Percentiles rank a stretch among this genome's conserved stretches.
Evolutionary conservation across 495 filamentous ascomycete genomes (phyloP).

Genomic region (Halenospora varia): DNA sequence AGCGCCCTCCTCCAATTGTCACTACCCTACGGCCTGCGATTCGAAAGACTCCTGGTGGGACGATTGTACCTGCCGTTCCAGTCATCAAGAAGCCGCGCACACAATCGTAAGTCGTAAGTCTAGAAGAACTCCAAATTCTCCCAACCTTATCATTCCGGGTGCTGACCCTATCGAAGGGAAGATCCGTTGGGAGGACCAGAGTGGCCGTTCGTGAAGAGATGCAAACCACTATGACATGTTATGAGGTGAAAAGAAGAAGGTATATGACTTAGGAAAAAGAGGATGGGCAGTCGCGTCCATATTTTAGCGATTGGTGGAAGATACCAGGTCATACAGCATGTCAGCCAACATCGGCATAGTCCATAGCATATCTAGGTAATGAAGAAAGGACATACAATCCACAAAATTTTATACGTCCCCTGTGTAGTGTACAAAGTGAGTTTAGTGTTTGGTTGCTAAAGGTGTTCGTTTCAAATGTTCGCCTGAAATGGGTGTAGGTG

Average conservation of each 20-base stretch:
- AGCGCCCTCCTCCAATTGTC: slow-evolving; percentile 5
- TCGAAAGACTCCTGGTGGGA: neutral
- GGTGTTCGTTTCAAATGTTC: too few species aligned
- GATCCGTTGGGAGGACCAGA: slow-evolving; percentile 2
- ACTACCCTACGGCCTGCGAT: neutral
- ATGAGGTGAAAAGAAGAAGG: neutral
- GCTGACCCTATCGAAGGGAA: neutral
- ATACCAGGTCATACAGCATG: neutral
- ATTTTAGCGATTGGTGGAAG: neutral
- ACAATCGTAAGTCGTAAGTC: slow-evolving; percentile 26
- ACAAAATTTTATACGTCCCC: too few species aligned
- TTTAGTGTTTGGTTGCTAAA: too few species aligned
- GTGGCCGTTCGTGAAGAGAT: slow-evolving; percentile 13
- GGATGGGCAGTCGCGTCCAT: neutral
- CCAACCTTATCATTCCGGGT: neutral
- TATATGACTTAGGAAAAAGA: neutral
- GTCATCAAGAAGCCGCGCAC: slow-evolving; percentile 2
- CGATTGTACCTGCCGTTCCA: slow-evolving; percentile 14
- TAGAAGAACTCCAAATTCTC: too few species aligned
- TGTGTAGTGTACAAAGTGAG: too few species aligned
- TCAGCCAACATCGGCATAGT: neutral
- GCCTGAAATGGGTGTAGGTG: too few species aligned
- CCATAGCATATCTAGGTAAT: neutral
- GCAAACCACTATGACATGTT: neutral
- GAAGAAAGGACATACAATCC: too few species aligned